Base-by-base conservation (phyloP, 2,329 filamentous ascomycete genomes). In the Berkeleyomyces basicola region DNA sequence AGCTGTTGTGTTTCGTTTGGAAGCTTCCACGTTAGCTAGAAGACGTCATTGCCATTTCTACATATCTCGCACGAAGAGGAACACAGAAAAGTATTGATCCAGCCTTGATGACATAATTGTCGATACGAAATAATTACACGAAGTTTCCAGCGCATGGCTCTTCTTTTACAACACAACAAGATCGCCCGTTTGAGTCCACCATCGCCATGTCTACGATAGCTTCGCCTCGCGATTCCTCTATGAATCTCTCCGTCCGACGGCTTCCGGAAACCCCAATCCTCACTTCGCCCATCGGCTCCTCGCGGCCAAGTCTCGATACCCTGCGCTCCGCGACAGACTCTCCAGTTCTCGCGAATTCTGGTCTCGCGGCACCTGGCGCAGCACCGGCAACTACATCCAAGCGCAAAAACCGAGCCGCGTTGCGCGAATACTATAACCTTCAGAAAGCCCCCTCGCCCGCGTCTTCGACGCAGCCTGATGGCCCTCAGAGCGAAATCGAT, bases 361-460 rank as follows among this genome's bases (percentile, higher is more conserved):
- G 67, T 64, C 69, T 57, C 69, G 68, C 57, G 68, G 70, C 16
- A 31, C 40, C 5, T 40, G 31, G 14, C 16, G 10, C n/a, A 9
- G 37, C 40, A 4, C 51, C 61, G n/a, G 46, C 68, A 65, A 71
- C 66, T 64, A 72, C 69, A 69, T 74, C 71, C 63, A 79, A 76
- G 66, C 78, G 79, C 63, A 76, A 87, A 66, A 95, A 95, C 74
- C 87, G 92, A 67, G 83, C 87, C 63, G 92, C 92, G 5, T 80
- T 97, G 23, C 87, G 93, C 69, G 90, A 96, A 71, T 97, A 96
- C 78, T 97, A 97, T 75, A 93, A 93, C 71, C 80, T 97, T 59
- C 47, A 73, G 70, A 44, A 68, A 67, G 23, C 70, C 72, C 68
- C 65, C 43, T 68, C 73, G 33, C 59, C 63, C 14, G 60, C 16